Percentiles rank a stretch among this genome's conserved stretches.
Conservation (phyloP, 495 filamentous ascomycete genomes). For the Aspergillus baeticus region DNA sequence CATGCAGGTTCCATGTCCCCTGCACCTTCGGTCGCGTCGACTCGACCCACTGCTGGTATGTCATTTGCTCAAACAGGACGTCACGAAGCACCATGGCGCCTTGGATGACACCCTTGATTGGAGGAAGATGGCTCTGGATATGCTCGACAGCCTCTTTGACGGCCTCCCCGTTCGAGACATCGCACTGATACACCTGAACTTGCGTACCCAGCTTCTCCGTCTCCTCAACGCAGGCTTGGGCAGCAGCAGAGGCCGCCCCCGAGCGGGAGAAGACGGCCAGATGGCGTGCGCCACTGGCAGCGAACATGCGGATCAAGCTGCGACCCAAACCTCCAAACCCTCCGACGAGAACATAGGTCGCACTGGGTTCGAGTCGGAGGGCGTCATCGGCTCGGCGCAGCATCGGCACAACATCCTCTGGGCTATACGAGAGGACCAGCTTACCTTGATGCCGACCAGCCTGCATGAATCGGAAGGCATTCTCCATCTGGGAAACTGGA, state of each 20-base stretch:
- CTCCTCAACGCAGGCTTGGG: neutral
- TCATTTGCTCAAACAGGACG: conserved; percentile 35
- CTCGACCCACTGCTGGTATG: conserved; percentile 29
- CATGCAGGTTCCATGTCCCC: conserved; percentile 53
- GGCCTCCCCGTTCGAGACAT: neutral
- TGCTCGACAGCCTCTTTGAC: neutral
- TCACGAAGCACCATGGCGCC: neutral
- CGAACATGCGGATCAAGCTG: neutral
- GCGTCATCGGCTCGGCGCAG: neutral
- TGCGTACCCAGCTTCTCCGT: neutral
- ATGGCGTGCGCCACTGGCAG: neutral
- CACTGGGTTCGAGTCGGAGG: neutral
- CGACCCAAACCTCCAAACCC: neutral
- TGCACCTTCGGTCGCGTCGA: conserved; percentile 37
- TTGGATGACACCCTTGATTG: conserved; percentile 3
- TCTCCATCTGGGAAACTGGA: neutral
- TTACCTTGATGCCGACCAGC: neutral
- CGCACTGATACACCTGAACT: neutral
- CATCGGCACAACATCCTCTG: neutral
- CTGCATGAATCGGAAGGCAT: neutral
- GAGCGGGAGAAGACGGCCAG: neutral
- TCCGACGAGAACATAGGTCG: neutral
- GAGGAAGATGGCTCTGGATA: neutral
- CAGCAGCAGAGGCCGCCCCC: neutral
- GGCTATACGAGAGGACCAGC: neutral